These are phyloP conservation scores for Micractinium sp. DNA, from an alignment of 139 green algal genomes.

Conservation along the genomic window DNA sequence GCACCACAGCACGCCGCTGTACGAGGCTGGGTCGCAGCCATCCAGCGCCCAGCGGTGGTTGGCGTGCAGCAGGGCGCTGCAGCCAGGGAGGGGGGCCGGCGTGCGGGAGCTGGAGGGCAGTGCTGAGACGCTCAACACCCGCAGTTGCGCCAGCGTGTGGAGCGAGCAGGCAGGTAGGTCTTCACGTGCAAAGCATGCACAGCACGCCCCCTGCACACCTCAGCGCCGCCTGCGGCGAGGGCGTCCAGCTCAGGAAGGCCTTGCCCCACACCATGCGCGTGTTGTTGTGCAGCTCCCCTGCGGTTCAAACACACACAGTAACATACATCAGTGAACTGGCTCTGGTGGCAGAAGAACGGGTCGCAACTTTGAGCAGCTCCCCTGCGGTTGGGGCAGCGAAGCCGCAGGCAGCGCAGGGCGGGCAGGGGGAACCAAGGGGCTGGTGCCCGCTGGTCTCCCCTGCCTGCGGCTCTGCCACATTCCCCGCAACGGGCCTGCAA, in stretches of 20 bases:
- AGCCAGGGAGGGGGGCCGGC: background rate
- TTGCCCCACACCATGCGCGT: conserved; percentile 32
- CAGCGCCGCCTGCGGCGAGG: conserved; percentile 15
- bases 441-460: no score
- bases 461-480: background rate
- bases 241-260: conserved; percentile 18
- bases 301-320: background rate
- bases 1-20: conserved; percentile 25
- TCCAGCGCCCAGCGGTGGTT: conserved; percentile 35
- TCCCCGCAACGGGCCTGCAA: no score
- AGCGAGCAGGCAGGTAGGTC: no score
- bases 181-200: background rate
- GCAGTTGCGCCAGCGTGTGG: background rate
- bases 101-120: no score
- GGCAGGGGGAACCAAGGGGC: no score
- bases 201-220: conserved; percentile 5
- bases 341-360: no score
- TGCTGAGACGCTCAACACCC: background rate
- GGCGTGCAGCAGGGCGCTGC: conserved; percentile 24
- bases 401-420: no score
- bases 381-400: no score
- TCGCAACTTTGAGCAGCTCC: no score
- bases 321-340: no score
- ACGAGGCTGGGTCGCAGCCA: conserved; percentile 17
- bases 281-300: conserved; percentile 36